Evolutionary conservation across 2,329 filamentous ascomycete genomes (phyloP).

Genomic region (Nemania serpens): DNA sequence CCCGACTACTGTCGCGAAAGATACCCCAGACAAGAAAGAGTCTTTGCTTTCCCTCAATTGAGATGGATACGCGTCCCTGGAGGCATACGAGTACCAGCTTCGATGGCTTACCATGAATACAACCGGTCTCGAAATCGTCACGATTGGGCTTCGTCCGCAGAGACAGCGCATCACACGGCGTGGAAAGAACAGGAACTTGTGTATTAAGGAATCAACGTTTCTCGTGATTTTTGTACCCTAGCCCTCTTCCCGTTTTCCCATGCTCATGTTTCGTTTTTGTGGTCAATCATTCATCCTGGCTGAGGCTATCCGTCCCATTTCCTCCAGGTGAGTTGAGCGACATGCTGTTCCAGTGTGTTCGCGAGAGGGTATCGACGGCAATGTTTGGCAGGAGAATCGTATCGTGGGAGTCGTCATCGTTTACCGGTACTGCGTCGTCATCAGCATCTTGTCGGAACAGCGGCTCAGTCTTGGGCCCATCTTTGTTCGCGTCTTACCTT

Average conservation of each 20-base stretch:
- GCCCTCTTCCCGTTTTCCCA: slow-evolving; percentile 19
- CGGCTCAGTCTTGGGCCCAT: too few relatives aligned
- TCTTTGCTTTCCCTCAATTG: too few relatives aligned
- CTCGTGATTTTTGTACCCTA: slow-evolving; percentile 25
- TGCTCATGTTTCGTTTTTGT: slow-evolving; percentile 16
- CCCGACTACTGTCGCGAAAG: too few relatives aligned
- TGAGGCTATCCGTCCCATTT: slow-evolving; percentile 11
- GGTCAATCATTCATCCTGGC: slow-evolving; percentile 6
- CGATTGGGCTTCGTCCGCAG: not conserved
- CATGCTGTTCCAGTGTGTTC: slow-evolving; percentile 14
- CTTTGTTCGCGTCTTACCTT: slow-evolving; percentile 15
- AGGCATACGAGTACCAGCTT: too few relatives aligned
- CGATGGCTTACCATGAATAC: too few relatives aligned
- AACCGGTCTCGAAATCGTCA: not conserved
- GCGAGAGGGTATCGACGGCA: slow-evolving; percentile 26
- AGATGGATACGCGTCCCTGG: too few relatives aligned
- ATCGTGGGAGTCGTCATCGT: not conserved
- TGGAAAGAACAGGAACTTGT: not conserved
- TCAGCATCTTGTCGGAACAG: slow-evolving; percentile 6
- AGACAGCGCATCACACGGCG: slow-evolving; percentile 7
- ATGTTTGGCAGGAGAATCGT: slow-evolving; percentile 18
- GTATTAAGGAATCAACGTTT: slow-evolving; percentile 26
- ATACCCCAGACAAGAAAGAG: too few relatives aligned
- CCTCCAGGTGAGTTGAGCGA: slow-evolving; percentile 10
- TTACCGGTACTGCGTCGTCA: slow-evolving; percentile 24